Percentiles rank a stretch among this genome's conserved stretches.
Evolutionary conservation across 2,329 filamentous ascomycete genomes (phyloP).

Genomic region (Xylariales sp.): DNA sequence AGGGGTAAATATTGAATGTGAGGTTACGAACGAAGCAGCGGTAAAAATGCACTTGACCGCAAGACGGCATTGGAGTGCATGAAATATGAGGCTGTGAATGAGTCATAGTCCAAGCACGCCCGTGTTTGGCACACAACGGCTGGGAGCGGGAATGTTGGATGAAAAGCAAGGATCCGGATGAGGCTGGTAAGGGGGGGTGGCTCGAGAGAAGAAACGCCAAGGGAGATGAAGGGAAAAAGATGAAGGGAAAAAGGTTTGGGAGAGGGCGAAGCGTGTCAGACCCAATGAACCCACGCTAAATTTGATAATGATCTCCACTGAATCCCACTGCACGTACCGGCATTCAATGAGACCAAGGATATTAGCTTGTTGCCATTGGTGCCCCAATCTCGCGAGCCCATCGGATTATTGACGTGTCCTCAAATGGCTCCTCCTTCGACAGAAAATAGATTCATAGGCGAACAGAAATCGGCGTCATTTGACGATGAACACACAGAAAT

Average conservation of each 20-base stretch:
- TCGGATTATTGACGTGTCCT: constrained; percentile 25
- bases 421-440: not conserved
- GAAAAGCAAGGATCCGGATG: constrained; percentile 41
- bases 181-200: constrained; percentile 41
- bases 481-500: not conserved
- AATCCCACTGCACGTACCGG: constrained; percentile 41
- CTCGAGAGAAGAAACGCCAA: constrained; percentile 30
- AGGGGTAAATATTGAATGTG: not conserved
- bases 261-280: constrained; percentile 28
- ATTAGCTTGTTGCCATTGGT: constrained; percentile 8
- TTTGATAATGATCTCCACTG: constrained; percentile 20
- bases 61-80: constrained; percentile 32
- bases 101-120: constrained; percentile 45
- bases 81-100: constrained; percentile 42
- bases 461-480: not conserved
- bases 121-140: constrained; percentile 35
- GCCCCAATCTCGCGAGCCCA: constrained; percentile 23
- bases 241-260: constrained; percentile 22
- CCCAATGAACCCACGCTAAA: constrained; percentile 22
- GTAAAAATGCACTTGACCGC: constrained; percentile 24
- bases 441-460: not conserved
- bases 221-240: constrained; percentile 11
- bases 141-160: constrained; percentile 42
- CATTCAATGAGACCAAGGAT: constrained; percentile 45
- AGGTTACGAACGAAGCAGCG: constrained; percentile 5